Evolutionary conservation across 148 eudicot genomes (phyloP), one percentile per base, ranked within the genome.

Genomic region (Drosera capensis): DNA sequence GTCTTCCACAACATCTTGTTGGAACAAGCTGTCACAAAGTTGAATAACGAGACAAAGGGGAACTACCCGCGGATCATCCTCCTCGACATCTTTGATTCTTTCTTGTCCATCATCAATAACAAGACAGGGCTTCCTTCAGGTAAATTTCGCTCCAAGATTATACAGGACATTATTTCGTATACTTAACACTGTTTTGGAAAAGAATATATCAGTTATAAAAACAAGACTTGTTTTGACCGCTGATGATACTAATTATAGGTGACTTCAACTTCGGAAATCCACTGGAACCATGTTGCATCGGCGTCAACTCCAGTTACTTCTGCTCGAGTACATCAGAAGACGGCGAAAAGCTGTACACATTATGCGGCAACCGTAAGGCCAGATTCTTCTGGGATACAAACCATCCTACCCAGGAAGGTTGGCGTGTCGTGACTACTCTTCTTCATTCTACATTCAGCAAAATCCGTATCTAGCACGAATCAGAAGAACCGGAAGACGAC

Each of bases 401-500:
- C 7, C 96, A 87, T 55, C 96, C 88, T 0, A 71, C 96, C 7
- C 75, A 87, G 55, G 80, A 85, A 0, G 96, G 96, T 9, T 87
- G 96, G 96, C 56, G 20, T n/a, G 76, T 78, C 0, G 68, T 87
- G 9, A 34, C 38, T 2, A 9, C 3, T 3, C 38, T 34, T 34
- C 14, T 34, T 2, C 38, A 0, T 9, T 3, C n/a, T 3, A 11
- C 5, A 9, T 11, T 34, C 9, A 34, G 3, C 38, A 34, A 34
- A 2, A 34, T 34, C 38, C 6, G 9, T 28, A 28, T 28, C 31
- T 0, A 11, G 11, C 31, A 28, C 31, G 31, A 6, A 28, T 28
- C n/a, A n/a, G n/a, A n/a, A n/a, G n/a, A n/a, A n/a, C n/a, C n/a
- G n/a, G n/a, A n/a, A n/a, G n/a, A n/a, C n/a, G n/a, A n/a, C n/a